Percentiles rank a stretch among this genome's conserved stretches.
These are phyloP conservation scores for Phylloporus rhodoxanthus DNA, from an alignment of 768 basidiomycete species.

Conservation along the genomic window DNA sequence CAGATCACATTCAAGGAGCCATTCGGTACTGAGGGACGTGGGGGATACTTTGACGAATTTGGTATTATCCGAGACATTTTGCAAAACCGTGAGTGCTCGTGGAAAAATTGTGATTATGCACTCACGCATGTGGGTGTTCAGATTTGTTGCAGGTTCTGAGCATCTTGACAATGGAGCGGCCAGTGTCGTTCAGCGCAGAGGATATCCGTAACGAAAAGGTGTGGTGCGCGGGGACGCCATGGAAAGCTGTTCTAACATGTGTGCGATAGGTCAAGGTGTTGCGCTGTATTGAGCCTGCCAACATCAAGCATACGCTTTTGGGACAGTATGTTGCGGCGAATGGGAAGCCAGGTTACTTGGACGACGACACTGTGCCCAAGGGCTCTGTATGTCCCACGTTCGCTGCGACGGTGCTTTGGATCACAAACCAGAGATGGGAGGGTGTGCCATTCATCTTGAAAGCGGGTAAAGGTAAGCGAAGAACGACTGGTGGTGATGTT, in stretches of 20 bases:
- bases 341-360: slow-evolving; percentile 98
- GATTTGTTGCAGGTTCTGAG: slow-evolving; percentile 94
- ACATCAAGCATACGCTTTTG: slow-evolving; percentile 71
- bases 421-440: slow-evolving; percentile 96
- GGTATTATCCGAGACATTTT: slow-evolving; percentile 97
- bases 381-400: slow-evolving; percentile 92
- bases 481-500: slow-evolving; percentile 2
- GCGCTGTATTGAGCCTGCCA: slow-evolving; percentile 81
- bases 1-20: slow-evolving; percentile 99
- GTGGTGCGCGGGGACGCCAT: slow-evolving; percentile 9
- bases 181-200: slow-evolving; percentile 94
- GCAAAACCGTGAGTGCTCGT: slow-evolving; percentile 82
- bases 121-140: slow-evolving; percentile 31
- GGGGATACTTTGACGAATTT: slow-evolving; percentile 99
- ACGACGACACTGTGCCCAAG: slow-evolving; percentile 92
- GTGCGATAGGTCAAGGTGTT: slow-evolving; percentile 84
- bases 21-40: slow-evolving; percentile 98
- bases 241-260: slow-evolving; percentile 15
- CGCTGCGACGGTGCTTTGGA: slow-evolving; percentile 84
- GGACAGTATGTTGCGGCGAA: slow-evolving; percentile 89
- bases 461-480: slow-evolving; percentile 83
- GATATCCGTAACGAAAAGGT: slow-evolving; percentile 99
- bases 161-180: slow-evolving; percentile 95
- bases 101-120: slow-evolving; percentile 6
- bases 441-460: slow-evolving; percentile 98